Evolutionary conservation across 169 alveolate genomes (phyloP).

Genomic region (Cryptosporidium tyzzeri): DNA sequence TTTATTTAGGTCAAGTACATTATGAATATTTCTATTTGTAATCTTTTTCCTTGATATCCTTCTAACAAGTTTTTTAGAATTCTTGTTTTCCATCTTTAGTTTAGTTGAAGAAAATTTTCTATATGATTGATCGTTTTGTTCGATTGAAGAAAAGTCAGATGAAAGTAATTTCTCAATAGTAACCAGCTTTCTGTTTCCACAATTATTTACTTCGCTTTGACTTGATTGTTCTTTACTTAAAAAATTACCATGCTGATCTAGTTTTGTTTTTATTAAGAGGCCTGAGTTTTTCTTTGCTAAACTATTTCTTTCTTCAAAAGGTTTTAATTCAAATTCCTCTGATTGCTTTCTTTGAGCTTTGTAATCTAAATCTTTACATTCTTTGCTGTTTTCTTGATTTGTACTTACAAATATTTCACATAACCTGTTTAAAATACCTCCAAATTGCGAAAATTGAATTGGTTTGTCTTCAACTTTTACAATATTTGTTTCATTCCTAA

Average conservation of each 20-base stretch:
- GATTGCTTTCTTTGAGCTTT: background rate
- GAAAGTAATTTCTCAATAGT: constrained; percentile 53
- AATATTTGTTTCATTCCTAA: background rate
- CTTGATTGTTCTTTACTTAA: background rate
- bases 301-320: background rate
- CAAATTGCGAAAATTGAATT: background rate
- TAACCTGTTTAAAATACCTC: constrained; percentile 1
- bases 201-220: background rate
- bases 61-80: background rate
- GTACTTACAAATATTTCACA: background rate
- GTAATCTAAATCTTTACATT: background rate
- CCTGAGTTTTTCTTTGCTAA: background rate
- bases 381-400: background rate
- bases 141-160: constrained; percentile 51
- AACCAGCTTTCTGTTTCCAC: background rate
- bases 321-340: constrained; percentile 8
- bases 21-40: constrained; percentile 37
- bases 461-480: background rate
- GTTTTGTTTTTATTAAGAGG: background rate
- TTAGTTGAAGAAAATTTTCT: constrained; percentile 8
- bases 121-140: background rate
- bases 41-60: constrained; percentile 29
- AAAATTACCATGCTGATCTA: background rate
- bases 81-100: background rate
- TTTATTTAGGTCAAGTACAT: constrained; percentile 1